Base-by-base conservation (phyloP, 306 rosid genomes). In the Pueraria montana region DNA sequence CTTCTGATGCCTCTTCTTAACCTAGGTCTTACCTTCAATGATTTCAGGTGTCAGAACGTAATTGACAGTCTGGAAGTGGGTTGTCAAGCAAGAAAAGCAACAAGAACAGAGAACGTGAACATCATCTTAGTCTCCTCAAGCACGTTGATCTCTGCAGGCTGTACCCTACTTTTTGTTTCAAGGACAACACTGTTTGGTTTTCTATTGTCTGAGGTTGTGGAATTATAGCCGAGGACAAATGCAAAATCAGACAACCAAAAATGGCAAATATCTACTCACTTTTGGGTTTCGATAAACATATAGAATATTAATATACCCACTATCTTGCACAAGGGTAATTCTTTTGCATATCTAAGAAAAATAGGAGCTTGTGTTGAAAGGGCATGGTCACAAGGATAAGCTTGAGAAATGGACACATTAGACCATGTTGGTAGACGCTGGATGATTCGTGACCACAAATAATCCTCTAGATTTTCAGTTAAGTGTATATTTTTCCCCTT, bases 51-150 rank as follows among this genome's bases (percentile, higher is more conserved):
- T 11, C 23, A 65, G 58, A 49, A 13, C 10, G 50, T 10, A 61
- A 72, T 32, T 85, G 88, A 90, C 90, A 88, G 93, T 46, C 87
- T 87, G 94, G 94, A 89, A 87, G 80, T 81, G 84, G 55, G 92
- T 53, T 87, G 90, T 88, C 92, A 81, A 48, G 63, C n/a, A 73
- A 38, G 49, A 26, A 85, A 71, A 79, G 74, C 50, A 79, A 66
- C 91, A 82, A 79, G 66, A 69, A 56, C 45, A 27, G 49, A 58
- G 74, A 23, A 53, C 59, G 43, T 48, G 64, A 45, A 23, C 49
- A 17, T 72, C 34, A 0, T 76, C 36, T 62, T 11, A 77, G 18
- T 77, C 56, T 64, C 74, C 53, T 66, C 18, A 72, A 69, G 5
- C 89, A 82, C 63, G 87, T 84, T 84, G 48, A 32, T 68, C 69